Conservation (phyloP, 805 yeast genomes). For the Candida krabiensis region DNA sequence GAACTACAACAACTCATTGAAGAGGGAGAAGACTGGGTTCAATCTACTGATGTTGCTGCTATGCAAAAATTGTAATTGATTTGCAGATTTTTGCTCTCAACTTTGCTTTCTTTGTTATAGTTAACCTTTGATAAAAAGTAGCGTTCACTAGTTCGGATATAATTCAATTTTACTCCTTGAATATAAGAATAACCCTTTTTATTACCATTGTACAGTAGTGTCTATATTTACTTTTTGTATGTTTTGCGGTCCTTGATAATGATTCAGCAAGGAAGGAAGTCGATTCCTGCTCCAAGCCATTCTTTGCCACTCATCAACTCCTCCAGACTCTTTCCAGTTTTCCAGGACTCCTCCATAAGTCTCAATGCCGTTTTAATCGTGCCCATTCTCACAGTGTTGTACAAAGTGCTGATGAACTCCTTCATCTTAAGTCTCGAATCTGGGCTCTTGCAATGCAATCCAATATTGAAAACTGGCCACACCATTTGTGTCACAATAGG, state of each 20-base stretch:
- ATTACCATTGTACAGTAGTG: too few relatives aligned
- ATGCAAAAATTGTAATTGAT: slow-evolving; percentile 78
- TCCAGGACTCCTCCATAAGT: slow-evolving; percentile 48
- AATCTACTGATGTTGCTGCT: slow-evolving; percentile 98
- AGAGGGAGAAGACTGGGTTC: slow-evolving; percentile 99
- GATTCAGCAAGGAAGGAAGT: slow-evolving; percentile 41
- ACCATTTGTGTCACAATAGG: slow-evolving; percentile 62
- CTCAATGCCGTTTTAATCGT: slow-evolving; percentile 44
- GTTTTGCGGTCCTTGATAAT: neutral
- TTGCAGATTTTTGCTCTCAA: neutral
- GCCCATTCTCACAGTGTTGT: slow-evolving; percentile 54
- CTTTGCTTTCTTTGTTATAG: neutral
- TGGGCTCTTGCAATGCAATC: slow-evolving; percentile 40
- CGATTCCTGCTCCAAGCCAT: slow-evolving; percentile 53
- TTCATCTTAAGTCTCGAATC: slow-evolving; percentile 33
- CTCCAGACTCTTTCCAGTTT: slow-evolving; percentile 41
- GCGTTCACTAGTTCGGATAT: neutral
- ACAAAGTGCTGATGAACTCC: slow-evolving; percentile 41
- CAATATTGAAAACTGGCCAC: slow-evolving; percentile 57
- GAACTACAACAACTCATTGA: slow-evolving; percentile 76
- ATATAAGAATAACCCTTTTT: neutral
- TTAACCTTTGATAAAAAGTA: too few relatives aligned
- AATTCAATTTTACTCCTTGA: neutral
- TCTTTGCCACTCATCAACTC: slow-evolving; percentile 41
- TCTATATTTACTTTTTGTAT: too few relatives aligned